Base-by-base conservation (phyloP, 73 alveolate species). In the Effrenium voratum region DNA sequence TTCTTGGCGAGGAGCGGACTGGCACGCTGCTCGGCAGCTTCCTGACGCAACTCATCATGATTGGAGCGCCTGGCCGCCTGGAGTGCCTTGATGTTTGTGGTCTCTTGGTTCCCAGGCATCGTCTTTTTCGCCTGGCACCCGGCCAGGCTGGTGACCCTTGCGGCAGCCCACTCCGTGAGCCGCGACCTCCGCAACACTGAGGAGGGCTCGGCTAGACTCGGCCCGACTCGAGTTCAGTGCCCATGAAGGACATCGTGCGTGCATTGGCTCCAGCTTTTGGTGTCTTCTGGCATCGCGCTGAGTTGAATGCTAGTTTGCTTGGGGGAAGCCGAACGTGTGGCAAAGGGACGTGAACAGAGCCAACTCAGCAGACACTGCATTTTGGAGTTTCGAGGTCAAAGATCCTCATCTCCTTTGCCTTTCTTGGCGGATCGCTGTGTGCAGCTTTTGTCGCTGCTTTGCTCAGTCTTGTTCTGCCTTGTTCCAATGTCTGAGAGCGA, bases 231-330 rank as follows among this genome's bases (percentile, higher is more conserved):
- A n/a, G n/a, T n/a, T n/a, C n/a, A n/a, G n/a, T n/a, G n/a, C n/a
- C n/a, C 50, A 38, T 82, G 36, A 50, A 90, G 41, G 97, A 90
- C 38, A 90, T 90, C 57, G 87, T 90, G 43, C 1, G 45, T 30
- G 97, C 97, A 44, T 43, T 90, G 49, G 46, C 76, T 55, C 97
- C 97, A 3, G 97, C 97, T n/a, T 90, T 90, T 34, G 97, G 97
- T 5, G 40, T 32, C 19, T 5, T 68, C 63, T 12, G 26, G 63
- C 63, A 19, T 52, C 63, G 63, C 63, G 63, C 26, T 19, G 63
- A 52, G 26, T 19, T 19, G 26, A 52, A 52, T 8, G 63, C 63
- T 52, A 19, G 19, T 52, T 19, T 19, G 19, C 8, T 8, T 19
- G 19, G 63, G 26, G 26, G 63, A 12, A 19, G 63, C 63, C 19